Evolutionary conservation across 1,139 yeast species (phyloP), one percentile per base, ranked within the genome.

Genomic region (Yarrowia galli): DNA sequence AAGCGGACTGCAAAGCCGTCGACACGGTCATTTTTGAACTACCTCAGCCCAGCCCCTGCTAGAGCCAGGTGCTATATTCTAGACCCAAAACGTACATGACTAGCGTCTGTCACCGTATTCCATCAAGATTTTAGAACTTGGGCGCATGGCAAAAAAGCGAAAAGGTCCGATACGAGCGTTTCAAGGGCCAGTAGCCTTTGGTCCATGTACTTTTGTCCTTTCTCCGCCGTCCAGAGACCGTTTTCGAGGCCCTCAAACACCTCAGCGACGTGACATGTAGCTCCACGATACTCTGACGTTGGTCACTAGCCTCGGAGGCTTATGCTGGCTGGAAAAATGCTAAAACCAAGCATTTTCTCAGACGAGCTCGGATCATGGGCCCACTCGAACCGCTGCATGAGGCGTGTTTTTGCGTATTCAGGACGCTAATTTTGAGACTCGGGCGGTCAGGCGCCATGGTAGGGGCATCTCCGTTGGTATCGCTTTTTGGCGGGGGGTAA

Each of bases 21-120:
- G 15, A 2, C 3, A 5, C 12, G 4, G n/a, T 16, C 38, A n/a
- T 51, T 51, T 51, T 51, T 51, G 42, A 51, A 51, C 38, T 48
- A 28, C 38, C 10, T 20, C 20, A 8, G 20, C 53, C 20, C 43
- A 46, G 23, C 54, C 54, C 54, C 54, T 48, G 54, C 54, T 48
- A 28, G 20, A 22, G 16, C 54, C 38, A 3, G 6, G 38, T 3
- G 16, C 54, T 18, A 5, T 1, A n/a, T 28, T 28, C 54, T 48
- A 48, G 54, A 32, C 40, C 42, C 56, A 32, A 32, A 51, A 20
- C 58, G 58, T 51, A 35, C 28, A 35, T 51, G 58, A 35, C 58
- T 51, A 51, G 58, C 54, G 53, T 48, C 42, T 51, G 58, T 35
- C 58, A 51, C 58, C 42, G 54, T 48, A 48, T 48, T 28, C 54